Evolutionary conservation across 352 stramenopile species (phyloP).

Genomic region (Phytophthora hybrid): DNA sequence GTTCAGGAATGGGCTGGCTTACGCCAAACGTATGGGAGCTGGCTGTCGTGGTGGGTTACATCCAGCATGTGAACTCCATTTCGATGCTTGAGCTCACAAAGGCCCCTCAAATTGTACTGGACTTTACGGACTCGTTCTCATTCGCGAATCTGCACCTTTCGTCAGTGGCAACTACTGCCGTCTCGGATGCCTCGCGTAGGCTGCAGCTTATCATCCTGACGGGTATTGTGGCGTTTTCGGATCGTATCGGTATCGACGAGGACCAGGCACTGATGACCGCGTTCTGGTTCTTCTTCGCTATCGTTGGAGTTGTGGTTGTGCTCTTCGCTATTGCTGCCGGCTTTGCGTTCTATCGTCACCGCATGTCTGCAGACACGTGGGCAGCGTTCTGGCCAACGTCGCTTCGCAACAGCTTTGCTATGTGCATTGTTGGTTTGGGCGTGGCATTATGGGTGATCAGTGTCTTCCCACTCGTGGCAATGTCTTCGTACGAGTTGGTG

Average conservation of each 20-base stretch:
- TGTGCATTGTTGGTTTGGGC: conserved; percentile 59
- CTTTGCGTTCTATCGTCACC: conserved; percentile 32
- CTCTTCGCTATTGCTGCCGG: conserved; percentile 47
- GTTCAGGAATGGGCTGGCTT: conserved; percentile 46
- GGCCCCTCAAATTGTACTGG: conserved; percentile 75
- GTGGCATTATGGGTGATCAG: conserved; percentile 65
- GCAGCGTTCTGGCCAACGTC: conserved; percentile 28
- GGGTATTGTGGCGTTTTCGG: conserved; percentile 74
- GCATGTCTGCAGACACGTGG: conserved; percentile 37
- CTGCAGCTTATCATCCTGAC: conserved; percentile 65
- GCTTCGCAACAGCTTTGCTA: conserved; percentile 49
- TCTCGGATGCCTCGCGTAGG: conserved; percentile 41
- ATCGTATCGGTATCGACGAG: conserved; percentile 71
- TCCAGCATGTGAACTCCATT: conserved; percentile 77
- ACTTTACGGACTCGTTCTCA: conserved; percentile 82
- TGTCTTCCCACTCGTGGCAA: conserved; percentile 63
- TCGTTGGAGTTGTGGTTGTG: conserved; percentile 46
- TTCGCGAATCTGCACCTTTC: conserved; percentile 71
- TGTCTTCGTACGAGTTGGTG: conserved; percentile 65
- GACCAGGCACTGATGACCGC: conserved; percentile 49
- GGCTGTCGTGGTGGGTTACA: conserved; percentile 63
- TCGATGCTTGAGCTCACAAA: conserved; percentile 81
- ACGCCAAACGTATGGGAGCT: conserved; percentile 79
- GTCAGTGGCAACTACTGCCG: conserved; percentile 44
- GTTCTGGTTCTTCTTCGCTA: conserved; percentile 56